These are phyloP conservation scores for Arthonia radiata DNA, from an alignment of 495 filamentous ascomycete genomes.

Conservation along the genomic window DNA sequence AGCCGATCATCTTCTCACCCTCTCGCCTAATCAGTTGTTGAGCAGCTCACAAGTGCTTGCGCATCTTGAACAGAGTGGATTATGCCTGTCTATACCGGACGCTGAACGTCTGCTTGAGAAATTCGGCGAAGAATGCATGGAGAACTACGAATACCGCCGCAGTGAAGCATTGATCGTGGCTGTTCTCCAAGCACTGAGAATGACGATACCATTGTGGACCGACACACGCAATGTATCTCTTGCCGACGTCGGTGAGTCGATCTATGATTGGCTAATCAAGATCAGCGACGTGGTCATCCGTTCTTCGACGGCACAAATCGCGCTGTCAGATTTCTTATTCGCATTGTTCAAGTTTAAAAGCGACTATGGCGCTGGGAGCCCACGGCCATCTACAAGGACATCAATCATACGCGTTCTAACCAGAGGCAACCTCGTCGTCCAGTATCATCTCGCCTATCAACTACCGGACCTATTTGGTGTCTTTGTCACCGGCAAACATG, in stretches of 20 bases:
- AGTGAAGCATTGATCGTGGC: conserved; percentile 53
- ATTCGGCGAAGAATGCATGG: conserved; percentile 33
- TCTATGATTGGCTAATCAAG: conserved; percentile 63
- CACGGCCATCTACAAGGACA: conserved; percentile 42
- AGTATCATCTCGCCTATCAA: conserved; percentile 41
- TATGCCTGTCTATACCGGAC: conserved; percentile 16
- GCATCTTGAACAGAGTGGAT: no score
- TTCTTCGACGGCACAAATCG: conserved; percentile 40
- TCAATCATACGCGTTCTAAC: conserved; percentile 49
- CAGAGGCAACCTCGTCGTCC: conserved; percentile 41
- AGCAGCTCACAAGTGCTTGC: no score
- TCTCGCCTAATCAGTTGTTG: no score
- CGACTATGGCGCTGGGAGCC: conserved; percentile 28
- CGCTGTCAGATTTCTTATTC: conserved; percentile 40
- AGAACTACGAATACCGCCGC: conserved; percentile 35
- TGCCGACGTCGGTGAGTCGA: conserved; percentile 32
- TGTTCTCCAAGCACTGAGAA: conserved; percentile 44
- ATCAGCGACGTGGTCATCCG: conserved; percentile 35
- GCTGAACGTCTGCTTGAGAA: conserved; percentile 24
- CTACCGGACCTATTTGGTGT: conserved; percentile 57
- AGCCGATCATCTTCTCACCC: no score
- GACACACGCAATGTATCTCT: conserved; percentile 26
- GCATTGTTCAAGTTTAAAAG: conserved; percentile 37
- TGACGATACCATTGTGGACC: conserved; percentile 39
- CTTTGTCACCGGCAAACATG: conserved; percentile 54